Conservation (phyloP, 306 rosid species). For the Fagus sylvatica region DNA sequence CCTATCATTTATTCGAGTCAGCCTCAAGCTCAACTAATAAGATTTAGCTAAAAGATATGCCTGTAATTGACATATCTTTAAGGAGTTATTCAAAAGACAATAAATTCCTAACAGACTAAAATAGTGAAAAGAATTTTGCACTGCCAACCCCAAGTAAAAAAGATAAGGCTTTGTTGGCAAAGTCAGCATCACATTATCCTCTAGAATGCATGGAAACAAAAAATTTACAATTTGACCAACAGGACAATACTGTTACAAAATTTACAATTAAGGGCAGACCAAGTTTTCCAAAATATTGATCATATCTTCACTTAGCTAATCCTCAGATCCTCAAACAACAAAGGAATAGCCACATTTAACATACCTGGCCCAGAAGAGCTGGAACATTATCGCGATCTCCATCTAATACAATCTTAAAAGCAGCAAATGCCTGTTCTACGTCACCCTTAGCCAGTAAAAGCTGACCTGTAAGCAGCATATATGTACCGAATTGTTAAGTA, state of each 20-base stretch:
- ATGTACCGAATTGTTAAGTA: slow-evolving; percentile 13
- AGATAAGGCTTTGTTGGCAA: background rate
- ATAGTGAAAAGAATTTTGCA: background rate
- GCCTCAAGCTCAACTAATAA: background rate
- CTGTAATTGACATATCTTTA: background rate
- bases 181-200: background rate
- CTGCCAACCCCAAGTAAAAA: background rate
- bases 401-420: slow-evolving; percentile 93
- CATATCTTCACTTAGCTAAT: background rate
- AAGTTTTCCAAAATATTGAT: background rate
- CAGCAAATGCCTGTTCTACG: slow-evolving; percentile 90
- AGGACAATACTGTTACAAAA: background rate
- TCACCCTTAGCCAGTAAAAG: slow-evolving; percentile 97
- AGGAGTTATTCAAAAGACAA: background rate
- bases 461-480: slow-evolving; percentile 72
- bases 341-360: background rate
- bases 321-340: background rate
- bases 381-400: slow-evolving; percentile 95
- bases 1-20: background rate
- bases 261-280: background rate
- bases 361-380: slow-evolving; percentile 95
- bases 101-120: background rate
- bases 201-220: background rate
- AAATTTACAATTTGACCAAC: background rate
- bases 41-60: background rate